Percentiles rank a stretch among this genome's conserved stretches.
Conservation (phyloP, 306 rosid species). For the Cicer bijugum region DNA sequence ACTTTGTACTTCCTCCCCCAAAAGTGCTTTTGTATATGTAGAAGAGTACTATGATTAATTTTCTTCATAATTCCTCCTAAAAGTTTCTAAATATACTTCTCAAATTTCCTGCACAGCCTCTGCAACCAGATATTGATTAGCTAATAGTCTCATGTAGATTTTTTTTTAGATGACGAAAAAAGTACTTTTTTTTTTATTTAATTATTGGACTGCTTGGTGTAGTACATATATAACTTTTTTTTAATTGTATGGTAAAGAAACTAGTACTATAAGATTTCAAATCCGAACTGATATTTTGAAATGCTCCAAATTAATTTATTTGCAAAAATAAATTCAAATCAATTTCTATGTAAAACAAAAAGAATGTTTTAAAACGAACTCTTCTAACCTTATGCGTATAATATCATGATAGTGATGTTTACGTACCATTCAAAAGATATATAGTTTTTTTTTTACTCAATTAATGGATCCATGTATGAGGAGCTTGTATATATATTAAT, state of each 20-base stretch:
- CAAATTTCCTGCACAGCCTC: not conserved
- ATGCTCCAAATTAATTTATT: not conserved
- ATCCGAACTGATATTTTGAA: not conserved
- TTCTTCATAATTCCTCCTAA: not conserved
- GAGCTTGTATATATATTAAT: no score
- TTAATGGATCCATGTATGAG: no score
- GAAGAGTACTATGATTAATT: not conserved
- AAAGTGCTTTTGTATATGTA: not conserved
- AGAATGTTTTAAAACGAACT: not conserved
- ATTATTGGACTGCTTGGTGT: conserved; percentile 31
- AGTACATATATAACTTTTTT: no score
- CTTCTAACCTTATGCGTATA: not conserved
- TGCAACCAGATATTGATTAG: not conserved
- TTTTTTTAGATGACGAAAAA: no score
- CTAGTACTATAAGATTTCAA: no score
- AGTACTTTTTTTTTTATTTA: no score
- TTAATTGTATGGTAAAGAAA: no score
- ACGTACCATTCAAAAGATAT: no score
- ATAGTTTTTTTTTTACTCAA: no score
- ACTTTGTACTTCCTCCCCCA: not conserved
- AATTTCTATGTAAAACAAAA: not conserved
- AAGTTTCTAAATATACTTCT: not conserved
- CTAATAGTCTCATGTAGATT: no score
- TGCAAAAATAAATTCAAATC: not conserved
- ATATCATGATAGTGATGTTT: no score